These are phyloP conservation scores for Fulvia fulva DNA, from an alignment of 2,329 filamentous ascomycete genomes.

Conservation along the genomic window DNA sequence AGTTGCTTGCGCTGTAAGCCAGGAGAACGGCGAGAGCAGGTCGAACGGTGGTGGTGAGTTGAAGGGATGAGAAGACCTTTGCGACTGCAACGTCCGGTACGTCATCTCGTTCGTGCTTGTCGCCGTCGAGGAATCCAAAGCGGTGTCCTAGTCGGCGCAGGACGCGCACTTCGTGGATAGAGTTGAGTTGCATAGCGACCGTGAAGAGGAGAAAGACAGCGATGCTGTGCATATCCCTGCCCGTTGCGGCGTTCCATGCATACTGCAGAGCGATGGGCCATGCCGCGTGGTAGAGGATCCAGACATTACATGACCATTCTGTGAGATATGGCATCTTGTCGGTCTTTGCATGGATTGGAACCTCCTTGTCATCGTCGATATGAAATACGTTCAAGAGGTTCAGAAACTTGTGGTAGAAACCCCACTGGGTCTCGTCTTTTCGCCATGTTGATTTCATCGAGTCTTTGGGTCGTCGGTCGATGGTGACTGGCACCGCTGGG, in stretches of 20 bases:
- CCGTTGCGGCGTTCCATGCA: slow-evolving; percentile 31
- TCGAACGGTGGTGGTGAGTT: slow-evolving; percentile 21
- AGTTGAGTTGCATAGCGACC: slow-evolving; percentile 37
- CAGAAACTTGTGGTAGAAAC: slow-evolving; percentile 17
- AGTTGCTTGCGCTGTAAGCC: slow-evolving; percentile 10
- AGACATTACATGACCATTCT: slow-evolving; percentile 35
- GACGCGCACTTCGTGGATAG: slow-evolving; percentile 38
- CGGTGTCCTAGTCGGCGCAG: slow-evolving; percentile 38
- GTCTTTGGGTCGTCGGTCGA: slow-evolving; percentile 18
- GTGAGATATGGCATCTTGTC: slow-evolving; percentile 41
- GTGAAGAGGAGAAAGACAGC: slow-evolving; percentile 38
- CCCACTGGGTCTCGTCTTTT: slow-evolving; percentile 18
- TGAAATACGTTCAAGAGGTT: slow-evolving; percentile 16
- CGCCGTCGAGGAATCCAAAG: slow-evolving; percentile 43
- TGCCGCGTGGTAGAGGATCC: slow-evolving; percentile 38
- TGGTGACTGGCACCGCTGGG: neutral
- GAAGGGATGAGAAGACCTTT: slow-evolving; percentile 17
- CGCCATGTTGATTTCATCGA: slow-evolving; percentile 25
- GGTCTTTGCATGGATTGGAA: slow-evolving; percentile 18
- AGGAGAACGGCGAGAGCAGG: slow-evolving; percentile 20
- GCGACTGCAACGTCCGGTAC: slow-evolving; percentile 36
- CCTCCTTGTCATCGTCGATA: slow-evolving; percentile 8
- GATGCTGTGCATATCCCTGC: slow-evolving; percentile 31
- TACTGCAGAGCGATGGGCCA: slow-evolving; percentile 40
- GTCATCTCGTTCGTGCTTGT: slow-evolving; percentile 41